Base-by-base conservation (phyloP, 73 alveolate species). In the Paramecium biaurelia region DNA sequence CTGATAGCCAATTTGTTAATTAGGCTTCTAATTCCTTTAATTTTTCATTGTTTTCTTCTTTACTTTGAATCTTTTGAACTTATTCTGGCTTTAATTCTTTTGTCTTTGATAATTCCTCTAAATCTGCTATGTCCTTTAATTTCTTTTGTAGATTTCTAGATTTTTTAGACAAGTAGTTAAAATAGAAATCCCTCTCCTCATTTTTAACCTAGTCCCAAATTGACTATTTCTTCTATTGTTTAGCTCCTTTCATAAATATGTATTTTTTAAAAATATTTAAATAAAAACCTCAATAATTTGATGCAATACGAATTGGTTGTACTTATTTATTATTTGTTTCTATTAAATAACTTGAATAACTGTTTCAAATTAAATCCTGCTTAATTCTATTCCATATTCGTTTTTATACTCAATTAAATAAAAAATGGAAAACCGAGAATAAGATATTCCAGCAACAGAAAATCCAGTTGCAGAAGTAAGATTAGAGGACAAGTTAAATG, bases 181-280 rank as follows among this genome's bases (percentile, higher is more conserved):
- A 63, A 32, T 63, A 63, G 47, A 63, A 63, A 32, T 63, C 84
- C 28, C 15, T 63, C 24, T 63, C 84, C 26, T 63, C 84, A 63
- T 63, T 63, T 63, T 63, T 63, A 12, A 63, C 84, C 28, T 63
- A n/a, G 10, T 63, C 84, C 84, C 84, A 63, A 63, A 63, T 63
- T 63, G 84, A 63, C 26, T 63, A 30, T 30, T 63, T 63, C 84
- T 63, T 63, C 26, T 63, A 26, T 63, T 63, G 21, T 63, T 63
- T 63, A 2, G 49, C 84, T 30, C 30, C 84, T 32, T 63, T 63
- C 84, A 63, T 63, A 63, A 63, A 24, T 30, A 63, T 63, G 84
- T 63, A 63, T 63, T 63, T 63, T 63, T 63, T 63, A 63, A 63
- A 63, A 63, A 63, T 63, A 63, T 63, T 63, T 63, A 63, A 63